Evolutionary conservation across 2,329 filamentous ascomycete genomes (phyloP).

Genomic region (Alternaria sp.): DNA sequence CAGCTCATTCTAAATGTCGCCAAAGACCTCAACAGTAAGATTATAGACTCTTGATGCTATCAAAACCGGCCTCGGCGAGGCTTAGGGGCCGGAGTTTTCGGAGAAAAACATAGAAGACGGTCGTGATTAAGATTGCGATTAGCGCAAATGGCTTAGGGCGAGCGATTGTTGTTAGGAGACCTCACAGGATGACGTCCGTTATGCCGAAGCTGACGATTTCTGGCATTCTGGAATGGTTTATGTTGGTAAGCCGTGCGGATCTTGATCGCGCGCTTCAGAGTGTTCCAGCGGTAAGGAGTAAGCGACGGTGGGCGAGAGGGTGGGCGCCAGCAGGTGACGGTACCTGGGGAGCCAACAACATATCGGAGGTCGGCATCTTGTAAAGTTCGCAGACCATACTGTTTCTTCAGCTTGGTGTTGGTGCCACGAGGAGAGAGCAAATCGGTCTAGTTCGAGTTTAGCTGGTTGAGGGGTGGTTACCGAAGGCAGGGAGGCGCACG

Average conservation of each 20-base stretch:
- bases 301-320: background rate
- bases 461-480: slow-evolving; percentile 40
- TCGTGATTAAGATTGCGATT: background rate
- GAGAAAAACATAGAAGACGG: background rate
- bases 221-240: background rate
- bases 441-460: background rate
- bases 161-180: background rate
- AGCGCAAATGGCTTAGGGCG: background rate
- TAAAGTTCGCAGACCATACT: background rate
- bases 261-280: background rate
- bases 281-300: background rate
- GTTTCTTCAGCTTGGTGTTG: background rate
- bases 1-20: background rate
- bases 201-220: background rate
- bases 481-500: background rate
- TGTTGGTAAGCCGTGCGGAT: background rate
- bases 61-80: background rate
- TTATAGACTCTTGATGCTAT: background rate
- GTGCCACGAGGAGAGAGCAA: background rate
- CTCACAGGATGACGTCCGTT: background rate
- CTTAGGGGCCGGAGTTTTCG: background rate
- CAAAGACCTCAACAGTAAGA: background rate
- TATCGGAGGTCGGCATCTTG: background rate
- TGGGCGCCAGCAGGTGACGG: background rate
- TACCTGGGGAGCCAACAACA: background rate